These are phyloP conservation scores for Exophiala viscosa DNA, from an alignment of 2,329 filamentous ascomycete species.

Conservation along the genomic window DNA sequence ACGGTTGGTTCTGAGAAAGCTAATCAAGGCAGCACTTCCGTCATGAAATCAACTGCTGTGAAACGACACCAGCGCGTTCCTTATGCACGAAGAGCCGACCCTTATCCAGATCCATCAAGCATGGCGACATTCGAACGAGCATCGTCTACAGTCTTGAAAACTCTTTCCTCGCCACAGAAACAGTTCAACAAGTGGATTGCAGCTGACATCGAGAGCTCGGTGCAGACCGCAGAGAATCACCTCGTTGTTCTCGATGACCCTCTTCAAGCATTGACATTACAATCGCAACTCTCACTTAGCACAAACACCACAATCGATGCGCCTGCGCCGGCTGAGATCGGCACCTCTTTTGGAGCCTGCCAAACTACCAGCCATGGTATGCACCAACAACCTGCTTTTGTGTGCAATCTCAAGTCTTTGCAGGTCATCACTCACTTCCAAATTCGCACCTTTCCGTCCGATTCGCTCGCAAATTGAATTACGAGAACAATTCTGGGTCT, in stretches of 20 bases:
- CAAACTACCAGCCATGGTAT: not conserved
- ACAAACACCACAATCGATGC: not conserved
- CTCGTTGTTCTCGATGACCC: not conserved
- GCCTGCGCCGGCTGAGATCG: not conserved
- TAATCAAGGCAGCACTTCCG: not conserved
- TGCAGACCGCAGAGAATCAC: not conserved
- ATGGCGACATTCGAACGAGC: constrained; percentile 4
- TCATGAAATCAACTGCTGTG: not conserved
- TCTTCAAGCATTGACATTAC: not conserved
- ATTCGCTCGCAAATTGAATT: not conserved
- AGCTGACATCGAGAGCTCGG: not conserved
- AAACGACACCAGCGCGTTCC: not conserved
- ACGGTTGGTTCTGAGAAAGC: not conserved
- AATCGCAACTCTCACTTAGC: not conserved
- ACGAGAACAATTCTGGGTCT: not conserved
- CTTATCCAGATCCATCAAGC: constrained; percentile 4
- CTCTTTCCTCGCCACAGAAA: constrained; percentile 1
- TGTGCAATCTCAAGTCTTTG: constrained; percentile 1
- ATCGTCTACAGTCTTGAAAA: constrained; percentile 1
- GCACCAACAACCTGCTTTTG: not conserved
- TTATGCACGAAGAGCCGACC: not conserved
- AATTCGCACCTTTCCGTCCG: not conserved
- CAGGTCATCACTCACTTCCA: not conserved
- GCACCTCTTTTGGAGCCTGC: too few species aligned
- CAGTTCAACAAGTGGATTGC: not conserved